These are phyloP conservation scores for Lentinula sp. DNA, from an alignment of 768 basidiomycete genomes.

Conservation along the genomic window DNA sequence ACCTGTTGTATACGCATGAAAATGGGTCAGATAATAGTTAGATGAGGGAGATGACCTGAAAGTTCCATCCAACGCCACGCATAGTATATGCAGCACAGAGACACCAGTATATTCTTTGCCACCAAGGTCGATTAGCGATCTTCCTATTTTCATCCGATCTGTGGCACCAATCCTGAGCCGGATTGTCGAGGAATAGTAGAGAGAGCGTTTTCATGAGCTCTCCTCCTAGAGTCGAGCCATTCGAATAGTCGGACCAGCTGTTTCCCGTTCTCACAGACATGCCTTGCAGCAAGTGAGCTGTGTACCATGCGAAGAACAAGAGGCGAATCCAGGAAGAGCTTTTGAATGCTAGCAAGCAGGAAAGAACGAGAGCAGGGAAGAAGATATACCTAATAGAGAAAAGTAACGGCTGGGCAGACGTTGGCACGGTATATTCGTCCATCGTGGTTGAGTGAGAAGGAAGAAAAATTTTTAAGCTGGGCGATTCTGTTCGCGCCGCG, in stretches of 20 bases:
- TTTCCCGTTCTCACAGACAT: not conserved
- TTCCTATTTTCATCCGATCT: not conserved
- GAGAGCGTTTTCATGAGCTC: not conserved
- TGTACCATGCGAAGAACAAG: not conserved
- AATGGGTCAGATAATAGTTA: not conserved
- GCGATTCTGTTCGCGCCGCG: not conserved
- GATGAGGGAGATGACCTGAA: not conserved
- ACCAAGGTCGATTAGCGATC: not conserved
- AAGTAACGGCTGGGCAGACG: not conserved
- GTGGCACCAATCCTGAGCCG: not conserved
- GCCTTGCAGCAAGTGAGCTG: not conserved
- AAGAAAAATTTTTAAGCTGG: not conserved
- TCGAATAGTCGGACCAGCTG: not conserved
- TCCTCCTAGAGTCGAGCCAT: not conserved
- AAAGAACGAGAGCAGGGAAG: not conserved
- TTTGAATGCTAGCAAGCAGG: not conserved
- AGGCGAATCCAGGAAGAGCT: not conserved
- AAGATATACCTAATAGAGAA: not conserved
- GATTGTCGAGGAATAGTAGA: not conserved
- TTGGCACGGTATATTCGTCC: not conserved
- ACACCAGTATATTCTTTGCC: not conserved
- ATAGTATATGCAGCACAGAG: not conserved
- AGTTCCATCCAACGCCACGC: constrained; percentile 3
- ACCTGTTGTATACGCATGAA: not conserved
- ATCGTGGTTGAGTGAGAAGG: not conserved